Percentiles rank a stretch among this genome's conserved stretches.
These are phyloP conservation scores for Lecanicillium sp. DNA, from an alignment of 2,329 filamentous ascomycete genomes.

Conservation along the genomic window DNA sequence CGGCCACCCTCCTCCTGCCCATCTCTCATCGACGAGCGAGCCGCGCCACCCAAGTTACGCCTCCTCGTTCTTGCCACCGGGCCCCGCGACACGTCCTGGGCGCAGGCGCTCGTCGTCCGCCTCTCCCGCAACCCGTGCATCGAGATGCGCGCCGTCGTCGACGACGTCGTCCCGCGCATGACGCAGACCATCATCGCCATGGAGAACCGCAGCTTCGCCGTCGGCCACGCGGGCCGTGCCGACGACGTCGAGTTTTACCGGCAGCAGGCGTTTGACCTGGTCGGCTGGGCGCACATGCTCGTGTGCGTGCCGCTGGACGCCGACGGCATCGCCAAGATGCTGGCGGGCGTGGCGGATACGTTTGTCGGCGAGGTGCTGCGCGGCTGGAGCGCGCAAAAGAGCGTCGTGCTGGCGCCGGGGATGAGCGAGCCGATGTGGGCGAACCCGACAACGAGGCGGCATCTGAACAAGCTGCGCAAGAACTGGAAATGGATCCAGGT, in stretches of 20 bases:
- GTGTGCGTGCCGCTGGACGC: slow-evolving; percentile 81
- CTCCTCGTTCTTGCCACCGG: slow-evolving; percentile 63
- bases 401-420: slow-evolving; percentile 75
- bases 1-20: slow-evolving; percentile 28
- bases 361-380: slow-evolving; percentile 74
- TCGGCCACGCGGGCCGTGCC: slow-evolving; percentile 27
- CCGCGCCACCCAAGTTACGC: slow-evolving; percentile 43
- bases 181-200: slow-evolving; percentile 57
- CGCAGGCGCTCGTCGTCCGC: slow-evolving; percentile 59
- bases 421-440: slow-evolving; percentile 90
- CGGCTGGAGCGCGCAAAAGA: slow-evolving; percentile 82
- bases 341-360: slow-evolving; percentile 75
- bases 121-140: slow-evolving; percentile 60
- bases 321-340: slow-evolving; percentile 79
- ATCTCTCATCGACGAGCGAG: slow-evolving; percentile 31
- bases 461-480: slow-evolving; percentile 72
- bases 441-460: slow-evolving; percentile 81
- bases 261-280: slow-evolving; percentile 57
- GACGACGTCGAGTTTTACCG: slow-evolving; percentile 47
- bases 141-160: slow-evolving; percentile 56
- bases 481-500: slow-evolving; percentile 87
- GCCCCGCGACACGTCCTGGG: slow-evolving; percentile 57
- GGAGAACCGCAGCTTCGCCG: slow-evolving; percentile 43
- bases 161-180: slow-evolving; percentile 58
- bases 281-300: slow-evolving; percentile 82